Base-by-base conservation (phyloP, 2,329 filamentous ascomycete genomes). In the Ophiostoma sp. region DNA sequence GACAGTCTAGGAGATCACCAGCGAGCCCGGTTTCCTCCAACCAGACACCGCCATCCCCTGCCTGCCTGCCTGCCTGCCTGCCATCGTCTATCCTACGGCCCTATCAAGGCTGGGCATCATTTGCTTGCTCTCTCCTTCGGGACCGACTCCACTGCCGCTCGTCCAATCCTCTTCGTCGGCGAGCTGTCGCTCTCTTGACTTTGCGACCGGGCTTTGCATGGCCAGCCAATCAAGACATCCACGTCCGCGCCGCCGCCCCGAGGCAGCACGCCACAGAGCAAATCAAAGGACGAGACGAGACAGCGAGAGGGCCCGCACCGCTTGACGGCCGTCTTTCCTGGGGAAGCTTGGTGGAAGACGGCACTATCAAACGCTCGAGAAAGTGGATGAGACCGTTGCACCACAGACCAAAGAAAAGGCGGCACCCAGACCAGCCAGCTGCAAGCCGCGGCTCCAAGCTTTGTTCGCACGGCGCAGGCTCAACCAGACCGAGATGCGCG, bases 21-120 rank as follows among this genome's bases (percentile, higher is more conserved):
- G 16, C 27, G 27, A 27, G 27, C 27, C 44, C 49, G 58, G 44
- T 7, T 42, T 47, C 67, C 42, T 52, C 60, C 69, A 67, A 66
- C 68, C 67, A 70, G 60, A 65, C 41, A 64, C 45, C 40, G n/a
- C 62, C 60, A 27, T 63, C 60, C 5, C 52, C 14, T 40, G 49
- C 27, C 27, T 55, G 12, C 18, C 27, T 27, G 27, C 52, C 14
- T 40, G 49, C 27, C 27, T 55, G 12, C 18, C 27, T 27, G 27
- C 27, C 27, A 27, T 27, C 27, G 27, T 27, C 27, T 27, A 27
- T 27, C 27, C 27, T 2, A 27, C 27, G 27, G 27, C 27, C 27
- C 27, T 27, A 27, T 27, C 27, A 27, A 27, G 27, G 27, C 27
- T 27, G 27, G 27, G 2, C 36, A 41, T 62, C 58, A 41, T 12